Evolutionary conservation across 768 basidiomycete species (phyloP).

Genomic region (Dioszegia aurantiaca): DNA sequence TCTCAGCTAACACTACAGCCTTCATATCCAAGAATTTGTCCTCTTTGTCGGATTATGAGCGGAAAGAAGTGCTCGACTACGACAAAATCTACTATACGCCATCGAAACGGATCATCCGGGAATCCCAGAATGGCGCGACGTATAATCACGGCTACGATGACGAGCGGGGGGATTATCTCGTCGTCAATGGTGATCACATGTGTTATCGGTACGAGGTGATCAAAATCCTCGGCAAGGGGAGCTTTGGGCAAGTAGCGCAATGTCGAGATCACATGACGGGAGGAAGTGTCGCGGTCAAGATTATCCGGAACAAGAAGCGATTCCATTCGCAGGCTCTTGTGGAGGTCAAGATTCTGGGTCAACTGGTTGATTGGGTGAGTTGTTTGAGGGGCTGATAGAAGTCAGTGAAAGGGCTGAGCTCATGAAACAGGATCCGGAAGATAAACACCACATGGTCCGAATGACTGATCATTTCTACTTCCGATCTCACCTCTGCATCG

Average conservation of each 20-base stretch:
- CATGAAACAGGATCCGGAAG: conserved; percentile 76
- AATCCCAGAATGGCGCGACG: conserved; percentile 30
- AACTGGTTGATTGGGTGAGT: conserved; percentile 91
- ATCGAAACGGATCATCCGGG: conserved; percentile 20
- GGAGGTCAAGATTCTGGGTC: conserved; percentile 98
- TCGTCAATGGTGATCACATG: conserved; percentile 86
- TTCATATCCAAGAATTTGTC: conserved; percentile 56
- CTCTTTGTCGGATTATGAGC: conserved; percentile 79
- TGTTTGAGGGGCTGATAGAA: background rate
- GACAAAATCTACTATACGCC: conserved; percentile 68
- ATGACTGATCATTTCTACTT: conserved; percentile 99
- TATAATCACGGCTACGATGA: conserved; percentile 97
- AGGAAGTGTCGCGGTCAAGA: conserved; percentile 96
- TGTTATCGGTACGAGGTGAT: conserved; percentile 95
- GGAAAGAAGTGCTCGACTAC: conserved; percentile 85
- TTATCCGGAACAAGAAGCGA: conserved; percentile 97
- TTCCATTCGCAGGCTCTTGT: conserved; percentile 98
- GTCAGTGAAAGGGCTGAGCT: conserved; percentile 1
- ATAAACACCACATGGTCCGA: conserved; percentile 94
- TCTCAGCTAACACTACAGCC: conserved; percentile 31
- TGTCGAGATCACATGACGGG: conserved; percentile 95
- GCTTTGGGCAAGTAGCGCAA: conserved; percentile 93
- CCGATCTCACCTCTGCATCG: conserved; percentile 94
- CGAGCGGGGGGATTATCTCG: conserved; percentile 92
- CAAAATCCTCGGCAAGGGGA: conserved; percentile 92